Percentiles rank a stretch among this genome's conserved stretches.
Evolutionary conservation across 2,329 filamentous ascomycete genomes (phyloP).

Genomic region (Gyromitra esculenta): DNA sequence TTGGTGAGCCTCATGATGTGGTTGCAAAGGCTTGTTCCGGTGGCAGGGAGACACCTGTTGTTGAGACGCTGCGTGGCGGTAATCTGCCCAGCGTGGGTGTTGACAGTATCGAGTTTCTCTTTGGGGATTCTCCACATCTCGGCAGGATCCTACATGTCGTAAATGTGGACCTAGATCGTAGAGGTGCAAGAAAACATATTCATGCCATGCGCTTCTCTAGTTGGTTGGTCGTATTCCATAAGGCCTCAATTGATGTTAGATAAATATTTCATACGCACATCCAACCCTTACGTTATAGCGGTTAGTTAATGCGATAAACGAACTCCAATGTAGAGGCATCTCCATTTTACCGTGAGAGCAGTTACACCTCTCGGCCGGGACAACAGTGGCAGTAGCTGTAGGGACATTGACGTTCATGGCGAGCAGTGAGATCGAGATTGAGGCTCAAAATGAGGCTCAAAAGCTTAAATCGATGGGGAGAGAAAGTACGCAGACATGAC

Average conservation of each 20-base stretch:
- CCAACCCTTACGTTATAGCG: too few relatives aligned
- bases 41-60: background rate
- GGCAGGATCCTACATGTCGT: background rate
- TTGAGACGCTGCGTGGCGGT: background rate
- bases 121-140: background rate
- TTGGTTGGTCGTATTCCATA: background rate
- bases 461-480: too few relatives aligned
- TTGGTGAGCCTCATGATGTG: background rate
- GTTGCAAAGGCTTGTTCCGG: background rate
- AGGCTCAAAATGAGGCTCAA: too few relatives aligned
- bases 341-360: background rate
- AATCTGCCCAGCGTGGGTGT: background rate
- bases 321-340: background rate
- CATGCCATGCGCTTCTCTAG: background rate
- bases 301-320: too few relatives aligned
- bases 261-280: background rate
- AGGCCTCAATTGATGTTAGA: background rate
- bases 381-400: too few relatives aligned
- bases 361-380: background rate
- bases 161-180: background rate
- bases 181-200: background rate
- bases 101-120: background rate
- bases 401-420: too few relatives aligned
- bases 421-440: too few relatives aligned
- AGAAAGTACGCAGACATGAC: too few relatives aligned